A percentile compares a stretch with the other conserved stretches of the same genome.
These are phyloP conservation scores for Ocimum tenuiflorum DNA, from an alignment of 257 asterid species.

Conservation along the genomic window DNA sequence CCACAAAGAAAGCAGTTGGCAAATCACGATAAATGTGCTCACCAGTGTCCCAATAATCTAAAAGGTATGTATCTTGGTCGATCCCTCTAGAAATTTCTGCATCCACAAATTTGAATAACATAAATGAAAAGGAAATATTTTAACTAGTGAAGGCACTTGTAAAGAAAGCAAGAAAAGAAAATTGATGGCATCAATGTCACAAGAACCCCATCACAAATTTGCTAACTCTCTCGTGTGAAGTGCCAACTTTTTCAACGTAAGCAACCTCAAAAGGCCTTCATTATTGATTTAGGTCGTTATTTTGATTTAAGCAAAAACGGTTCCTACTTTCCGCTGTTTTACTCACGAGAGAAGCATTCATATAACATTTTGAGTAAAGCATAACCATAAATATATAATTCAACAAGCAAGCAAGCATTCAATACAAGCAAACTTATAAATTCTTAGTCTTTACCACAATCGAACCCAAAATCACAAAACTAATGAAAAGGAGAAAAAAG, in stretches of 20 bases:
- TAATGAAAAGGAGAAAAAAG: neutral
- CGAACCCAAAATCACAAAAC: slow-evolving; percentile 6
- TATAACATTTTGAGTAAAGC: slow-evolving; percentile 55
- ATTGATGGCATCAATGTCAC: slow-evolving; percentile 48
- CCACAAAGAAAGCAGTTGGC: slow-evolving; percentile 61
- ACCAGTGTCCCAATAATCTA: slow-evolving; percentile 38
- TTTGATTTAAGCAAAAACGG: slow-evolving; percentile 17
- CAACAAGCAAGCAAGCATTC: slow-evolving; percentile 23
- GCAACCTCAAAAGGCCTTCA: slow-evolving; percentile 13
- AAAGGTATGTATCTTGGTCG: slow-evolving; percentile 26
- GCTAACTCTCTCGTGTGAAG: slow-evolving; percentile 35
- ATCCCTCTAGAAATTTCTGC: slow-evolving; percentile 45
- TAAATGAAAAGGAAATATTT: neutral
- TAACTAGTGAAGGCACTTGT: slow-evolving; percentile 13
- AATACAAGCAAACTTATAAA: slow-evolving; percentile 28
- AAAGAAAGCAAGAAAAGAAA: slow-evolving; percentile 16
- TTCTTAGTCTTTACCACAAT: neutral
- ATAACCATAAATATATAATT: slow-evolving; percentile 30
- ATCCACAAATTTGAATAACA: slow-evolving; percentile 4
- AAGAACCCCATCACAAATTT: slow-evolving; percentile 44
- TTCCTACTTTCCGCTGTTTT: slow-evolving; percentile 19
- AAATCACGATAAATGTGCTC: slow-evolving; percentile 52
- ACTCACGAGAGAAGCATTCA: no score
- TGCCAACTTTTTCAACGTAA: slow-evolving; percentile 19
- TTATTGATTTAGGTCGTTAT: slow-evolving; percentile 15